Evolutionary conservation across 768 basidiomycete species (phyloP).

Genomic region (Suillus placidus): DNA sequence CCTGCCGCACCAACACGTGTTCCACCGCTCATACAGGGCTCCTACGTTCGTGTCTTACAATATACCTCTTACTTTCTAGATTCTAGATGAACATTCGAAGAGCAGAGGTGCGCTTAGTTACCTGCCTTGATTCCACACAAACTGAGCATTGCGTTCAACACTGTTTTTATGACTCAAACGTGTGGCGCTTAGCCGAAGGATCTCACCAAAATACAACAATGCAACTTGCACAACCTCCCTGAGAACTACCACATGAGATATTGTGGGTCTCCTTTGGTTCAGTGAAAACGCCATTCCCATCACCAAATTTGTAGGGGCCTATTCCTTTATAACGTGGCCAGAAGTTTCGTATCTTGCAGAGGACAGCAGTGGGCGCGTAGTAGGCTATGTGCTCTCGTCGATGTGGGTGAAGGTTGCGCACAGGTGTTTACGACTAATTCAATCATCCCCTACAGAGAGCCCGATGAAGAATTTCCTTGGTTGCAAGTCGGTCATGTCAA

Average conservation of each 20-base stretch:
- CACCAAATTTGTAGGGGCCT: constrained; percentile 40
- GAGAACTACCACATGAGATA: constrained; percentile 46
- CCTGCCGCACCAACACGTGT: not conserved
- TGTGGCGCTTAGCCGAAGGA: constrained; percentile 42
- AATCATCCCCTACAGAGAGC: constrained; percentile 23
- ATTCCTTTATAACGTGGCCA: constrained; percentile 53
- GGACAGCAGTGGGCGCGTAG: constrained; percentile 49
- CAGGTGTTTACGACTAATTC: not conserved
- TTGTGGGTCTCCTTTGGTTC: constrained; percentile 24
- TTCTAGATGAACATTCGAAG: constrained; percentile 33
- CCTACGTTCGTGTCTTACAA: not conserved
- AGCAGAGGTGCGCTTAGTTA: constrained; percentile 27
- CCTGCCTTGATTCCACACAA: not conserved
- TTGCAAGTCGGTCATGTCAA: constrained; percentile 30
- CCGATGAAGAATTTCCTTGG: constrained; percentile 17
- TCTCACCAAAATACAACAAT: constrained; percentile 50
- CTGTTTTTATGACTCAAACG: not conserved
- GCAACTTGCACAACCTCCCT: constrained; percentile 55
- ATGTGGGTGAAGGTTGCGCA: constrained; percentile 40
- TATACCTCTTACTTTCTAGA: not conserved
- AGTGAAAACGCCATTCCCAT: not conserved
- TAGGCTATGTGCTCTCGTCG: constrained; percentile 59
- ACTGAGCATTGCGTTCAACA: constrained; percentile 1
- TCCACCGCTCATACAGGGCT: not conserved
- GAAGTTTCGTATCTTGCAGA: constrained; percentile 57